phyloP scores from a whole-genome alignment of 345 rosid species.

The Eucalyptus globulus region DNA sequence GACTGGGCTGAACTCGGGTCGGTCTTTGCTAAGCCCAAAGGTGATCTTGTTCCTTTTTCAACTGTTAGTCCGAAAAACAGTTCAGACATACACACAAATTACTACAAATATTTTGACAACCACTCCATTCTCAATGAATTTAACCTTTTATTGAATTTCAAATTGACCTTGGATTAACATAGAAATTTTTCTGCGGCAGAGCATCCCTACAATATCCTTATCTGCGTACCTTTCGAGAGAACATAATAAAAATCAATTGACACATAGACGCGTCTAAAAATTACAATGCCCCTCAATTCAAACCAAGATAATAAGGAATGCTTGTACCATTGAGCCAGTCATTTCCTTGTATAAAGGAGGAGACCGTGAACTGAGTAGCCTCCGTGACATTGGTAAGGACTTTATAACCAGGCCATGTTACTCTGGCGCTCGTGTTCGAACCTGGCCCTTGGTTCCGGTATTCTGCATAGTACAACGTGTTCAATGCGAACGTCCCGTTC shows the following conservation, averaged over 20 bases:
- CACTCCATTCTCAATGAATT: background rate
- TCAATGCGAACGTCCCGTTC: slow-evolving; percentile 32
- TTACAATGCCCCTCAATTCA: background rate
- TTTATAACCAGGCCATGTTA: slow-evolving; percentile 65
- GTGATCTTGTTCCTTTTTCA: background rate
- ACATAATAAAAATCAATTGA: background rate
- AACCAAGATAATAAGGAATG: slow-evolving; percentile 22
- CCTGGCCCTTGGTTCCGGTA: slow-evolving; percentile 63
- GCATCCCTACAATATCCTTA: background rate
- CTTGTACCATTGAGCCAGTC: slow-evolving; percentile 56
- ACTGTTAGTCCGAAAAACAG: background rate
- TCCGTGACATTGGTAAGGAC: slow-evolving; percentile 26
- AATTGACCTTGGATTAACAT: background rate
- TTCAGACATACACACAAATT: background rate
- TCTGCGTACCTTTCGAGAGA: background rate
- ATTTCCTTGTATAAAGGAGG: slow-evolving; percentile 36
- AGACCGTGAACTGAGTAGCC: slow-evolving; percentile 56
- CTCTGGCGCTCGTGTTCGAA: slow-evolving; percentile 45
- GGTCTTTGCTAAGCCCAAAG: background rate
- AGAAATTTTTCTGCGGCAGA: background rate
- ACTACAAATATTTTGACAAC: background rate
- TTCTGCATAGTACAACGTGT: slow-evolving; percentile 64
- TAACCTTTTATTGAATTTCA: background rate
- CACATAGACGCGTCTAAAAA: background rate
- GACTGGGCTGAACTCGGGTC: background rate